Conservation (phyloP, 2,329 filamentous ascomycete species). For the Talaromyces sp. region DNA sequence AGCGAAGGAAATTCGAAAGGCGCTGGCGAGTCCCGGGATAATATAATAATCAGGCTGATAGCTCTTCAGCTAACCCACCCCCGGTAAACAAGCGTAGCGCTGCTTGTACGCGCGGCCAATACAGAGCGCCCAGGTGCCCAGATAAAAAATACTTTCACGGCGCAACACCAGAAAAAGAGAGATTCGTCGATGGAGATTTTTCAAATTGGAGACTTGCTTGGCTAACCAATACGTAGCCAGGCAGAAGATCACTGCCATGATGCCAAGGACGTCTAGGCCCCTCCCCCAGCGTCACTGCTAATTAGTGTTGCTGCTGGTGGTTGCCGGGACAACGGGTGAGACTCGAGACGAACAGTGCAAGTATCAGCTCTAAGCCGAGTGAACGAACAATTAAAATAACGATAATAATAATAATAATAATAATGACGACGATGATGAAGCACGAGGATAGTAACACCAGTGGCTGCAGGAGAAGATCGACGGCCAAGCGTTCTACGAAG, state of each 20-base stretch:
- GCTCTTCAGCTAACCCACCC: neutral
- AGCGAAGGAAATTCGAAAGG: neutral
- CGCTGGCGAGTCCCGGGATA: neutral
- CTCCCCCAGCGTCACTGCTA: neutral
- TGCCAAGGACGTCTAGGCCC: neutral
- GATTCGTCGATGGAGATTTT: neutral
- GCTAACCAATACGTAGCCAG: neutral
- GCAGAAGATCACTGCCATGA: neutral
- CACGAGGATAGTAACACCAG: neutral
- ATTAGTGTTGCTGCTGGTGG: neutral
- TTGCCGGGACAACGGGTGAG: neutral
- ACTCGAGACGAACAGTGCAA: neutral
- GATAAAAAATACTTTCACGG: neutral
- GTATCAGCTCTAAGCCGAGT: neutral
- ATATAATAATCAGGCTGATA: neutral
- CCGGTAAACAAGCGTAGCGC: neutral
- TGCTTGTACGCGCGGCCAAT: neutral
- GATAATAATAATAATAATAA: neutral
- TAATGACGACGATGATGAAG: neutral
- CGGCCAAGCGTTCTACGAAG: neutral
- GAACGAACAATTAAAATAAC: neutral
- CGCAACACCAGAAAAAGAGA: neutral
- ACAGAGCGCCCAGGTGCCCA: neutral
- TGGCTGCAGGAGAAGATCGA: neutral
- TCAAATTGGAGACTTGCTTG: neutral